Base-by-base conservation (phyloP, 768 basidiomycete species). In the Trametes meyenii region DNA sequence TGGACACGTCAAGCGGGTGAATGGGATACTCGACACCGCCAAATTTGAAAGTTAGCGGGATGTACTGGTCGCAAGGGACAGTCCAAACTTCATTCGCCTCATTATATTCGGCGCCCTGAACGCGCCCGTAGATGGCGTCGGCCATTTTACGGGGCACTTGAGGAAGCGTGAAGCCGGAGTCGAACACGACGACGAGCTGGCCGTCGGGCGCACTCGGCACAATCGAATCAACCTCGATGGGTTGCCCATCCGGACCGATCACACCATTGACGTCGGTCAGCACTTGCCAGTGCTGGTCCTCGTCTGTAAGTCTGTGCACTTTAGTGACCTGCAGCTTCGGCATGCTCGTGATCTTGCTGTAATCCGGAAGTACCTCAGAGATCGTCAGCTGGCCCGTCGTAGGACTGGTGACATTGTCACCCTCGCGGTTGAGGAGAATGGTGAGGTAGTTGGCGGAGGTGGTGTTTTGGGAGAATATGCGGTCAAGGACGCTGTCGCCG, bases 211-310 rank as follows among this genome's bases (percentile, higher is more conserved):
- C 87, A 60, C 79, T 81, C 8, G 87, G 87, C 1, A 89, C 90
- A 61, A 89, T 86, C 5, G 89, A 89, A 14, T 82, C 74, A 56
- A 85, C 73, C 23, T 76, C 63, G 61, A 93, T 86, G 12, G 82
- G 72, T 23, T 82, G 75, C 23, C 90, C 89, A 67, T 92, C 90
- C 0, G 91, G 91, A 7, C 91, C 91, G 64, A 89, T 86, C 49
- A 93, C 83, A 24, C 87, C 89, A 46, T 76, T 74, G 64, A 81
- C 79, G 74, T 92, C 89, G 0, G 87, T 86, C 56, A 87, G 72
- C 13, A 85, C 78, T 67, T 91, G 89, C 90, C 90, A 93, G 72
- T 93, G 91, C 74, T 92, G 91, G 67, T 91, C 88, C 70, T 80
- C 77, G 70, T 83, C 72, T 33, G 88, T 75, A 43, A 88, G 72